Evolutionary conservation across 495 filamentous ascomycete genomes (phyloP).

Genomic region (Neurospora discreta): DNA sequence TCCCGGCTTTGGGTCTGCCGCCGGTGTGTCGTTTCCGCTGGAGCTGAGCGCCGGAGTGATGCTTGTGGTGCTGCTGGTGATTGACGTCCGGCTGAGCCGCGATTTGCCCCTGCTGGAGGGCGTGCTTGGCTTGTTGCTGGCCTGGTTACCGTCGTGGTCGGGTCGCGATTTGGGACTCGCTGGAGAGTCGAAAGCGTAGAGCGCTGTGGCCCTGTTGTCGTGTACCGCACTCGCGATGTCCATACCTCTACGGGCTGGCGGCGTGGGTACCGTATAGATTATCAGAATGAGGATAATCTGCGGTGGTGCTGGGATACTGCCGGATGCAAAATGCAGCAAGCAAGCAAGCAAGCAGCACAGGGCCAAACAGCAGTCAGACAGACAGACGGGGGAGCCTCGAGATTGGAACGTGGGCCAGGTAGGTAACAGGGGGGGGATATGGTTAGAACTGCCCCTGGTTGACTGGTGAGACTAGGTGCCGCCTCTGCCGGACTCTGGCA

Average conservation of each 20-base stretch:
- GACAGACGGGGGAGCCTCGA: not conserved
- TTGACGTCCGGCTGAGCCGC: not conserved
- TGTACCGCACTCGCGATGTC: not conserved
- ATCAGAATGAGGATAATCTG: not conserved
- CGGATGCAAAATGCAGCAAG: not conserved
- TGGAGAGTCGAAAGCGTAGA: not conserved
- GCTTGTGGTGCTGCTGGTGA: not conserved
- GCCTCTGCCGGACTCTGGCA: constrained; percentile 13
- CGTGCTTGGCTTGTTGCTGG: not conserved
- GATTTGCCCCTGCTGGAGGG: not conserved
- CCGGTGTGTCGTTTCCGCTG: constrained; percentile 7
- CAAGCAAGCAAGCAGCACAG: constrained; percentile 6
- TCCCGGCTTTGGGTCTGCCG: constrained; percentile 3
- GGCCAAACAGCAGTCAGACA: not conserved
- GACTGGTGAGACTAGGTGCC: not conserved
- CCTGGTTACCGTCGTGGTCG: not conserved
- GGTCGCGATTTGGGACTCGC: not conserved
- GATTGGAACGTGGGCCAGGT: not conserved
- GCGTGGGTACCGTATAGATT: not conserved
- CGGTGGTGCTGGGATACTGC: not conserved
- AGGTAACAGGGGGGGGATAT: constrained; percentile 1
- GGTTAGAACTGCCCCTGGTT: not conserved
- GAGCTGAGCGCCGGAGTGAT: not conserved
- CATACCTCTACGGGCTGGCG: not conserved
- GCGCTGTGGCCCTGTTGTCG: not conserved